These are phyloP conservation scores for Mikania micrantha DNA, from an alignment of 129 eudicot genomes.

Conservation along the genomic window DNA sequence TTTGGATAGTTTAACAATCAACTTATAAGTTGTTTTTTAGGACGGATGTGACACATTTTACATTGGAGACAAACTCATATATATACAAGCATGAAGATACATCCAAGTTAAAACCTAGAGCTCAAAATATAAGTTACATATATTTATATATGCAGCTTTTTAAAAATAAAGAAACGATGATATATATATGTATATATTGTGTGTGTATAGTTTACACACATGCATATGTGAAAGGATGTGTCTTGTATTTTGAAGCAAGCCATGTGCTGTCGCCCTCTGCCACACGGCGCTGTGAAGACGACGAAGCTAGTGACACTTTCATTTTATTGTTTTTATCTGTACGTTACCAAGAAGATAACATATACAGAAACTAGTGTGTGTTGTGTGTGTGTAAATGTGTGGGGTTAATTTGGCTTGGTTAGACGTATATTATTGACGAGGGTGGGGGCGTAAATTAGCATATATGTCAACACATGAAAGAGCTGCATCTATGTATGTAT, in stretches of 20 bases:
- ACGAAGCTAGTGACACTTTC: conserved; percentile 12
- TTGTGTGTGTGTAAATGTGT: conserved; percentile 8
- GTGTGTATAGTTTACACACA: not conserved
- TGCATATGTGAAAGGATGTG: not conserved
- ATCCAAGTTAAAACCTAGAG: not conserved
- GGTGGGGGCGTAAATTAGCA: conserved; percentile 17
- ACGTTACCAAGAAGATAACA: conserved; percentile 9
- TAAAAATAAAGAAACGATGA: not conserved
- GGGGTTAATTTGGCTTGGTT: conserved; percentile 28
- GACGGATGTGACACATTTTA: too few relatives aligned
- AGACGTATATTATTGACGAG: conserved; percentile 11
- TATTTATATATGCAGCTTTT: not conserved
- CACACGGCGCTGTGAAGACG: conserved; percentile 22
- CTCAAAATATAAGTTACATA: not conserved
- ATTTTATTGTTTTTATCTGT: conserved; percentile 14
- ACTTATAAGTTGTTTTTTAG: too few relatives aligned
- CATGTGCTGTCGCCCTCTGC: conserved; percentile 22
- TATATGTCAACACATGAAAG: not conserved
- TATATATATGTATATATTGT: not conserved
- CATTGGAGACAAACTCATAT: too few relatives aligned
- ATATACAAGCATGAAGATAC: not conserved
- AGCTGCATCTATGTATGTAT: not conserved
- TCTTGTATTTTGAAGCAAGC: conserved; percentile 3
- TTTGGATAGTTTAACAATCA: not conserved
- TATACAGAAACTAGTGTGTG: conserved; percentile 13